Base-by-base conservation (phyloP, 148 eudicot species). In the Limonium bicolor region DNA sequence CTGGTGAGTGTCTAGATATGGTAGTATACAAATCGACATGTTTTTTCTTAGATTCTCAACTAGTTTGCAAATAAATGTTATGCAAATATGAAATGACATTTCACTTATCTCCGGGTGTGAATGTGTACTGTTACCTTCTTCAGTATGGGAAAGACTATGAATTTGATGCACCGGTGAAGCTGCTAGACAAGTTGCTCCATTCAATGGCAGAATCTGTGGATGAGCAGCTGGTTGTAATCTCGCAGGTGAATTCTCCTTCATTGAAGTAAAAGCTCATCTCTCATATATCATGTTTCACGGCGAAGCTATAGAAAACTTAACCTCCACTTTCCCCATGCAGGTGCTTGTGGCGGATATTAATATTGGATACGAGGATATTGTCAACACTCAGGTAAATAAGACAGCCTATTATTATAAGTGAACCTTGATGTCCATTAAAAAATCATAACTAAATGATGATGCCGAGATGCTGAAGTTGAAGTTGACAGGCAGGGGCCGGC, bases 321-420 rank as follows among this genome's bases (percentile, higher is more conserved):
- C 17, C 26, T 42, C 25, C 3, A 16, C 25, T 13, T 16, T 40
- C 3, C 22, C 23, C 15, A 1, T 31, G n/a, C 46, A 70, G 75
- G 75, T 70, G 16, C 70, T 70, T 51, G 70, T 62, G n/a, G 70
- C 75, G 11, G 64, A 65, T 38, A 70, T 70, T 29, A 70, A 70
- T 56, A 66, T 65, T 50, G 75, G 75, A 11, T 70, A 70, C 19
- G 70, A 70, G 63, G 70, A 70, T 25, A 51, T 70, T 20, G 75
- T 60, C 25, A 65, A 70, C 49, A 60, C 64, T 25, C 75, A 69
- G 74, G 74, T 68, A 43, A 43, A 3, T 7, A 12, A 21, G 2
- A 22, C n/a, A n/a, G n/a, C n/a, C n/a, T n/a, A n/a, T n/a, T n/a
- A n/a, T n/a, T n/a, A n/a, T n/a, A n/a, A n/a, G n/a, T n/a, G n/a